Percentiles rank a stretch among this genome's conserved stretches.
Conservation (phyloP, 768 basidiomycete genomes). For the Tulasnella sp. region DNA sequence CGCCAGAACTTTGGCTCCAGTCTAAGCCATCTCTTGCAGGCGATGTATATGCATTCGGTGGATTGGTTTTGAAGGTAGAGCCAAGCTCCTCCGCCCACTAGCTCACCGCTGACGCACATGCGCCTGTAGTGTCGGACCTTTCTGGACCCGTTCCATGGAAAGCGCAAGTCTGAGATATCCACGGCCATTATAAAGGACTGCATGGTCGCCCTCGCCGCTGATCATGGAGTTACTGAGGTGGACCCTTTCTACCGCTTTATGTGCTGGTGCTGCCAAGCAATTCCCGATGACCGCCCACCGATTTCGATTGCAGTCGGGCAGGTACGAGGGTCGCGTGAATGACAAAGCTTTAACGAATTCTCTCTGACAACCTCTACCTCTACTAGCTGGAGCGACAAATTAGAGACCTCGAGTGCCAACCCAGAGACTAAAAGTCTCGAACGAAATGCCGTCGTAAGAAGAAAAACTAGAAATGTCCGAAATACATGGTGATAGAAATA, state of each 20-base stretch:
- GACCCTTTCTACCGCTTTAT: neutral
- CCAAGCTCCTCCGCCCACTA: neutral
- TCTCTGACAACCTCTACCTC: neutral
- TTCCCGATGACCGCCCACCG: neutral
- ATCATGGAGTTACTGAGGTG: neutral
- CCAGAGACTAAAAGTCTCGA: neutral
- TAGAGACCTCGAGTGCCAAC: neutral
- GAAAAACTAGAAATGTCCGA: no score
- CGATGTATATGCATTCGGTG: constrained; percentile 5
- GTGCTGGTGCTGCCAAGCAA: neutral
- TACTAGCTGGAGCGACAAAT: neutral
- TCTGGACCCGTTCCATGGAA: neutral
- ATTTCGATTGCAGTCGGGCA: neutral
- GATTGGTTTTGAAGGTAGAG: neutral
- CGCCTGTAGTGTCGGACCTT: neutral
- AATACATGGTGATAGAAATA: no score
- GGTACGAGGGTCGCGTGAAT: neutral
- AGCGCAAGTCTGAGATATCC: neutral
- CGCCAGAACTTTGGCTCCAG: neutral
- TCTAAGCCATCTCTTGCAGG: neutral
- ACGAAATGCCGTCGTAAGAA: neutral
- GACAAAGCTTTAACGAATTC: neutral
- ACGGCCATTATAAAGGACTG: neutral
- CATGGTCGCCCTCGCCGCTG: neutral
- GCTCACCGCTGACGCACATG: neutral